Base-by-base conservation (phyloP, 2,329 filamentous ascomycete species). In the Aspergillus transmontanensis region DNA sequence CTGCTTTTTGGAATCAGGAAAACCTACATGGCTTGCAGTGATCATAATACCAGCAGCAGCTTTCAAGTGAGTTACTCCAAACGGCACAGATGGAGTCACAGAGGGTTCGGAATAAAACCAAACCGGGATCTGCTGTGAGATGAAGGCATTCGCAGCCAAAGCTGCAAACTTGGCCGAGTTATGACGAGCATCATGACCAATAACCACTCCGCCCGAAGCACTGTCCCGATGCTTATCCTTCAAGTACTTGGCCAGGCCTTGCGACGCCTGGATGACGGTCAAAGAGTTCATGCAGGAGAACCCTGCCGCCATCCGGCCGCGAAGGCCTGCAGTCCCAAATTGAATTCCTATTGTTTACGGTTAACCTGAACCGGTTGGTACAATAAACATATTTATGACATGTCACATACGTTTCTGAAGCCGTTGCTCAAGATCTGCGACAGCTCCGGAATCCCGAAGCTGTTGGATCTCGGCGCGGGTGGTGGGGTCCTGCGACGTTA, bases 281-380 rank as follows among this genome's bases (percentile, higher is more conserved):
- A 87, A 74, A 19, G 80, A 81, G 73, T 87, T 87, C 81, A 87
- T 85, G 67, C 82, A 84, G 3, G 87, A 82, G 72, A 89, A 89
- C 6, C 87, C 87, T 51, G 87, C 87, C 68, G 87, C 84, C 87
- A 90, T 90, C 43, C 83, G 82, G n/a, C 86, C 86, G 53, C 87
- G 82, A 10, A 90, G 79, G 48, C 87, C 87, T 45, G 86, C 85
- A 6, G 86, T 89, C 28, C 87, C 87, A 67, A 89, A 89, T 51
- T 86, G 82, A 63, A 89, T 88, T 30, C 80, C 79, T 81, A 56
- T 57, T 36, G 51, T 41, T 36, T 55, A 34, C 28, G n/a, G 56
- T 67, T 59, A 65, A 61, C 43, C 34, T 53, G 54, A 28, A 23
- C n/a, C 6, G 14, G 59, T n/a, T 57, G 57, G 51, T 34, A 28